Conservation (phyloP, 257 asterid genomes). For the Nemophila menziesii region DNA sequence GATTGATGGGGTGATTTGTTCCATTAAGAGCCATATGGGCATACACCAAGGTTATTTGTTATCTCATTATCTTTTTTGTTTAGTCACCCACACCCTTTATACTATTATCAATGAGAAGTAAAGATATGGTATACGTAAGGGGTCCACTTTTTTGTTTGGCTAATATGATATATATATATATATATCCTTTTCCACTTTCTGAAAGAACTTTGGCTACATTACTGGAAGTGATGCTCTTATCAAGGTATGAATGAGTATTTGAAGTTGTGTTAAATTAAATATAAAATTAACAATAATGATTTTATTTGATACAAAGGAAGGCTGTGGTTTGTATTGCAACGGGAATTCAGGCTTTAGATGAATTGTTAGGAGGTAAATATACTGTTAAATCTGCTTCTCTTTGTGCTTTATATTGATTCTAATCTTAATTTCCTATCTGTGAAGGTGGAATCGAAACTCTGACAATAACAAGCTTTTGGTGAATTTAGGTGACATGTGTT, state of each 20-base stretch:
- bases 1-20: too few species aligned
- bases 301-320: conserved; percentile 49
- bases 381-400: conserved; percentile 9
- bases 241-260: conserved; percentile 55
- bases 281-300: background rate
- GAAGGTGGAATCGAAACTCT: conserved; percentile 84
- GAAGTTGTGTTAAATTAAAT: conserved; percentile 14
- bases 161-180: too few species aligned
- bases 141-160: conserved; percentile 12
- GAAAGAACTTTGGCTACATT: conserved; percentile 80
- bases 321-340: conserved; percentile 73
- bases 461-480: conserved; percentile 92
- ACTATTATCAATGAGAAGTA: too few species aligned
- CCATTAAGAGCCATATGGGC: too few species aligned
- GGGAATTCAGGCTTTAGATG: conserved; percentile 97
- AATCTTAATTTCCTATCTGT: conserved; percentile 8
- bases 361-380: conserved; percentile 68
- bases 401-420: conserved; percentile 1
- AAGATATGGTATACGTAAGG: too few species aligned
- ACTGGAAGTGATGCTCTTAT: conserved; percentile 96
- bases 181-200: conserved; percentile 8
- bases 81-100: too few species aligned
- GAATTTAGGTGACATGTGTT: conserved; percentile 60
- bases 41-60: too few species aligned
- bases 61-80: too few species aligned